These are phyloP conservation scores for Vigna angularis DNA, from an alignment of 306 rosid genomes.

Conservation along the genomic window DNA sequence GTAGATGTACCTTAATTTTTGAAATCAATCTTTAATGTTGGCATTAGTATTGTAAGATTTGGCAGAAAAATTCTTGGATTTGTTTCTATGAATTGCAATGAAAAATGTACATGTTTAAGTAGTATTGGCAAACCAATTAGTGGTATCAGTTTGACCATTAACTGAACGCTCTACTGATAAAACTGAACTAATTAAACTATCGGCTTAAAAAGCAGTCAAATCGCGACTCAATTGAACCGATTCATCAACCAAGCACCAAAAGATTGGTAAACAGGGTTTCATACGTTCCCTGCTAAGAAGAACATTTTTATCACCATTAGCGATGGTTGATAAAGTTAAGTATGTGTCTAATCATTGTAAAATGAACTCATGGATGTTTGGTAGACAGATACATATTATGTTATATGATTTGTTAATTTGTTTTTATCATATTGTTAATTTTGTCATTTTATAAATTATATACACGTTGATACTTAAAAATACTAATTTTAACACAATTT, in stretches of 20 bases:
- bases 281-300: background rate
- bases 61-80: background rate
- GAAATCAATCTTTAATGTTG: background rate
- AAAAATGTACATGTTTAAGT: background rate
- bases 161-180: background rate
- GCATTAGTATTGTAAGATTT: background rate
- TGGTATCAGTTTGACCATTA: background rate
- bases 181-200: too few species aligned
- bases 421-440: too few species aligned
- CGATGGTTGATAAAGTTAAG: background rate
- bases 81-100: background rate
- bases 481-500: too few species aligned
- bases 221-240: background rate
- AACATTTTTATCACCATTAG: too few species aligned
- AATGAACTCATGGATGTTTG: too few species aligned
- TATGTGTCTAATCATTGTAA: background rate
- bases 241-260: too few species aligned
- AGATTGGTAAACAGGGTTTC: background rate
- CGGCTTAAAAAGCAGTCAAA: background rate
- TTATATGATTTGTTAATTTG: background rate
- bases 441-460: background rate
- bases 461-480: too few species aligned
- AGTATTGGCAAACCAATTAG: background rate
- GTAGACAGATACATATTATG: too few species aligned
- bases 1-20: background rate